Conservation (phyloP, 129 eudicot genomes). For the Calendula officinalis region DNA sequence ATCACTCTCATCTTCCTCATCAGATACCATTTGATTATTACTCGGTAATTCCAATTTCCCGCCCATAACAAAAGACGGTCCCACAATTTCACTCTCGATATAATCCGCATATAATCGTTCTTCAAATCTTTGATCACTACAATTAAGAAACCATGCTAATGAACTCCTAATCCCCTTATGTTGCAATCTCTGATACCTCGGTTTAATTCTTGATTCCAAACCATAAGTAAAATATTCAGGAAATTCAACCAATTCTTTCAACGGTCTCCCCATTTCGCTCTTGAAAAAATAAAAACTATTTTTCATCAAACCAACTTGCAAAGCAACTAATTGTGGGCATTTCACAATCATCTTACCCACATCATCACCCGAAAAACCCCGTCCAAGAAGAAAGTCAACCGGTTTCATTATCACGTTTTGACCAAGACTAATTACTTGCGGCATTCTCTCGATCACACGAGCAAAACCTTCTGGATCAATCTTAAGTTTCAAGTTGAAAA, state of each 20-base stretch:
- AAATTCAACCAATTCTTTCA: conserved; percentile 66
- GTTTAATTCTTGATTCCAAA: conserved; percentile 67
- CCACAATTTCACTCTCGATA: conserved; percentile 49
- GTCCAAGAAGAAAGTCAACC: conserved; percentile 50
- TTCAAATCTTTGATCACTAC: conserved; percentile 72
- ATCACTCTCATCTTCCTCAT: conserved; percentile 68
- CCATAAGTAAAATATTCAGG: conserved; percentile 73
- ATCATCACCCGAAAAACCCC: conserved; percentile 40
- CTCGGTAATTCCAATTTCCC: conserved; percentile 65
- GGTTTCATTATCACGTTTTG: conserved; percentile 55
- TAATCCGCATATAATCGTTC: conserved; percentile 57
- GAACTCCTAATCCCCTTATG: conserved; percentile 61
- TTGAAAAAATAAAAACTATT: conserved; percentile 62
- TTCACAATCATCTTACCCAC: conserved; percentile 58
- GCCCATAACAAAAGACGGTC: conserved; percentile 62
- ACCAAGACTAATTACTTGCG: conserved; percentile 53
- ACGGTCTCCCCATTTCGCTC: conserved; percentile 66
- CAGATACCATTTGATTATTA: conserved; percentile 45
- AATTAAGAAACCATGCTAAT: conserved; percentile 55
- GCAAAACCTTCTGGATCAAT: conserved; percentile 63
- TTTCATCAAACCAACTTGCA: conserved; percentile 63
- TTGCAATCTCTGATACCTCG: conserved; percentile 51
- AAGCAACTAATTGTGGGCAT: conserved; percentile 59
- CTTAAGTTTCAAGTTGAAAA: conserved; percentile 55
- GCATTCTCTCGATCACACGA: conserved; percentile 47